Evolutionary conservation across 306 rosid species (phyloP), one percentile per base, ranked within the genome.

Genomic region (Hippophae rhamnoides): DNA sequence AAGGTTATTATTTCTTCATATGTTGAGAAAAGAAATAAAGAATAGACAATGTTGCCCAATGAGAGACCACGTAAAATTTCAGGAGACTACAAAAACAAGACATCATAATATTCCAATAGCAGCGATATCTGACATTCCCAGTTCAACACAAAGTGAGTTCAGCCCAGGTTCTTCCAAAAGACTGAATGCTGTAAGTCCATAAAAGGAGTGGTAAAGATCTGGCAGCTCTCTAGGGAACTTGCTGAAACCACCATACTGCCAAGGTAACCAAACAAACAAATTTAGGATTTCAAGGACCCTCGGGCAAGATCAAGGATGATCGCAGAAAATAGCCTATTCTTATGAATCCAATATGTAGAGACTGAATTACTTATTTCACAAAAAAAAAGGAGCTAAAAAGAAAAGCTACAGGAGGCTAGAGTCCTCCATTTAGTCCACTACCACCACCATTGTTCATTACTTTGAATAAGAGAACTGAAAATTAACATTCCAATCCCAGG

Each of bases 161-260:
- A 86, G 65, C 69, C 81, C 67, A 25, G 83, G 82, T 74, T 92
- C 95, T 78, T 79, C 86, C 75, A 85, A 54, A 46, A 92, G 72
- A 78, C 99, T 82, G 87, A 92, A 85, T 57, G 95, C 90, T 13
- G 94, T 74, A 43, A 80, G 67, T 62, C 97, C 95, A 61, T 88
- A 92, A 70, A 72, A 88, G 44, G 95, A 74, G 80, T 92, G 96
- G 66, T 90, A 88, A 13, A 92, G 67, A 67, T 92, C 95, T 7
- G 96, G 90, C 54, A 75, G 41, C 10, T 75, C 68, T 56, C 78
- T 79, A 3, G 95, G 97, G 51, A 76, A 79, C 84, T 92, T 92
- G 58, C 92, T 72, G 83, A 88, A 88, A 63, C 99, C 96, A 54
- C 97, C 99, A 69, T 74, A 86, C 99, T 92, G 76, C 13, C 58